phyloP scores from a whole-genome alignment of 1,284 basidiomycete species.

The Malassezia furfur region DNA sequence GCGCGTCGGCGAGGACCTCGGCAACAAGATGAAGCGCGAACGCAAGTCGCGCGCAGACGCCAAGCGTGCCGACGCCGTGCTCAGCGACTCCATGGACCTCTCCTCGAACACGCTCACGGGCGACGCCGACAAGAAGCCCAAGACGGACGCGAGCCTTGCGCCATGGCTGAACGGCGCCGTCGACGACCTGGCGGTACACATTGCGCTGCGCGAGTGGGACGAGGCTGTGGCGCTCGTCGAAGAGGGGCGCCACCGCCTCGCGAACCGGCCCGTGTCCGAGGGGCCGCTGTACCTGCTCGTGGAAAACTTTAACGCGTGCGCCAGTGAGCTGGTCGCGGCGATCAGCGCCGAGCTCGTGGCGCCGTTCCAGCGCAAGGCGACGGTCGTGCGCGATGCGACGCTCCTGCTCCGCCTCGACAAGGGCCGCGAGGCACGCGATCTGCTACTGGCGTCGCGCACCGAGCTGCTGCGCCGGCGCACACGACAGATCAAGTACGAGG shows the following conservation, averaged over 20 bases:
- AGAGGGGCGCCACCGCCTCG: slow-evolving; percentile 58
- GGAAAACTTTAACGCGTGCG: slow-evolving; percentile 18
- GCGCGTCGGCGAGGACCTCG: slow-evolving; percentile 80
- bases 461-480: slow-evolving; percentile 67
- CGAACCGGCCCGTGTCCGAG: slow-evolving; percentile 53
- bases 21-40: slow-evolving; percentile 83
- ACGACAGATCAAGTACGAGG: slow-evolving; percentile 79
- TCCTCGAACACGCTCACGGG: not conserved
- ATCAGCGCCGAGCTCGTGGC: slow-evolving; percentile 67
- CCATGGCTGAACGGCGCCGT: slow-evolving; percentile 80
- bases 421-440: slow-evolving; percentile 66
- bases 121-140: not conserved
- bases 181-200: slow-evolving; percentile 81
- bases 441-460: slow-evolving; percentile 71
- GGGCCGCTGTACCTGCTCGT: slow-evolving; percentile 20
- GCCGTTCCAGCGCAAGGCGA: slow-evolving; percentile 67
- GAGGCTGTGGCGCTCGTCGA: slow-evolving; percentile 74
- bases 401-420: slow-evolving; percentile 67
- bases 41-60: slow-evolving; percentile 50
- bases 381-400: slow-evolving; percentile 62
- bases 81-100: slow-evolving; percentile 6
- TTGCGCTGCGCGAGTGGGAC: slow-evolving; percentile 79
- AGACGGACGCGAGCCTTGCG: slow-evolving; percentile 32
- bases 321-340: slow-evolving; percentile 56
- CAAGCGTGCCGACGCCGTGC: not conserved